Evolutionary conservation across 805 yeast genomes (phyloP).

Genomic region (Hemisphaericaspora nanyangensis): DNA sequence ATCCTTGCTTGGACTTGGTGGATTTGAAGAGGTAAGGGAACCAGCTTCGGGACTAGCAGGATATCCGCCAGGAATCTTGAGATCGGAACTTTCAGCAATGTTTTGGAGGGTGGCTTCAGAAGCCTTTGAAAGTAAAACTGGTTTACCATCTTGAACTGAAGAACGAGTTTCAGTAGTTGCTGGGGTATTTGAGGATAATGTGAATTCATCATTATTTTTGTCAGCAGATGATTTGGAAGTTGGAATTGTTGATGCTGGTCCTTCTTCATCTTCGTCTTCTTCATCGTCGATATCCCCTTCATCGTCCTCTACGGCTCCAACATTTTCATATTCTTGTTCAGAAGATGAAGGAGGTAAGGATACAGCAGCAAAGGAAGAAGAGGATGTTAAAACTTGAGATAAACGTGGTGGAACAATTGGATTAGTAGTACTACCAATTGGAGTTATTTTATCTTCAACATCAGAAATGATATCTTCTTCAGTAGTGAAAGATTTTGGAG

Average conservation of each 20-base stretch:
- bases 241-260: no score
- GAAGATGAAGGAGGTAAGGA: constrained; percentile 21
- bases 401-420: constrained; percentile 2
- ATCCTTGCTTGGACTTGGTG: constrained; percentile 2
- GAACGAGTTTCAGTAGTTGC: neutral
- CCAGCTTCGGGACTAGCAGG: constrained; percentile 9
- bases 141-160: constrained; percentile 36
- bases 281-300: constrained; percentile 9
- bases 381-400: constrained; percentile 25
- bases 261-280: constrained; percentile 14
- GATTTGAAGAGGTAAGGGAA: constrained; percentile 1
- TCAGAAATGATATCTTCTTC: constrained; percentile 10
- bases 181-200: neutral
- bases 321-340: constrained; percentile 6
- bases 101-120: constrained; percentile 9
- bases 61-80: constrained; percentile 18
- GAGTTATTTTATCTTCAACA: constrained; percentile 7
- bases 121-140: constrained; percentile 52
- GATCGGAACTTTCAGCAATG: constrained; percentile 1
- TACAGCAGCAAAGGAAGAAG: constrained; percentile 37
- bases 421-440: constrained; percentile 4
- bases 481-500: constrained; percentile 6
- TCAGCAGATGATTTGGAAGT: constrained; percentile 13
- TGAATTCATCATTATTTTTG: constrained; percentile 2
- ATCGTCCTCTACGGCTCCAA: constrained; percentile 3